Percentiles rank a stretch among this genome's conserved stretches.
Conservation (phyloP, 2,329 filamentous ascomycete species). For the Calonectria honghensis region DNA sequence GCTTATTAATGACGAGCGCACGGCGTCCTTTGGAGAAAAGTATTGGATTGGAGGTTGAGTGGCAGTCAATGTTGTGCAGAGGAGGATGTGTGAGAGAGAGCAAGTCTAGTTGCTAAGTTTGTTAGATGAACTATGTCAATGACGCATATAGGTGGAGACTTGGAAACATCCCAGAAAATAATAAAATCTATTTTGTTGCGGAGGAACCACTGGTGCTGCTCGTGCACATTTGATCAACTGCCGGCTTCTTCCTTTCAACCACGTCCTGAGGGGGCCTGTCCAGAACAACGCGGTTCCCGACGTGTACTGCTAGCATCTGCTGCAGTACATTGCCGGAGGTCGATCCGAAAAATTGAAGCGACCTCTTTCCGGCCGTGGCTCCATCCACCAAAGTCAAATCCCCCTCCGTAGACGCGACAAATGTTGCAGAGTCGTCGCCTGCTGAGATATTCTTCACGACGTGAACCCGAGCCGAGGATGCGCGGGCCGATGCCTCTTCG, state of each 20-base stretch:
- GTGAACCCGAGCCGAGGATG: constrained; percentile 44
- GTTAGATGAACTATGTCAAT: too few species aligned
- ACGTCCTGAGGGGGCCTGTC: not conserved
- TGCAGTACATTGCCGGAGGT: constrained; percentile 23
- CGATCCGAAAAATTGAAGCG: constrained; percentile 40
- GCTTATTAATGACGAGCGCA: too few species aligned
- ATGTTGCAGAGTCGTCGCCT: constrained; percentile 41
- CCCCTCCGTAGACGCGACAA: constrained; percentile 46
- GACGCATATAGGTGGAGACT: too few species aligned
- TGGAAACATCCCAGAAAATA: too few species aligned
- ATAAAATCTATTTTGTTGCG: not conserved
- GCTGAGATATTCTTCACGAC: constrained; percentile 46
- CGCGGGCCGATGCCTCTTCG: constrained; percentile 5
- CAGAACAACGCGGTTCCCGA: not conserved
- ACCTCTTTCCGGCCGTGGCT: constrained; percentile 36
- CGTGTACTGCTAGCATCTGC: constrained; percentile 14
- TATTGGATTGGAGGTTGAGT: too few species aligned
- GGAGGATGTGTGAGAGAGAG: too few species aligned
- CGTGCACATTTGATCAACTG: not conserved
- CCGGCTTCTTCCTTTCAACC: not conserved
- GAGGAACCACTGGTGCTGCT: constrained; percentile 9
- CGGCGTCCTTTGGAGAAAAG: too few species aligned
- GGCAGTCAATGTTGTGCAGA: too few species aligned
- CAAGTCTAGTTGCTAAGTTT: too few species aligned
- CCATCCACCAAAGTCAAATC: constrained; percentile 46